A percentile compares a stretch with the other conserved stretches of the same genome.
Evolutionary conservation across 1,284 basidiomycete species (phyloP).

Genomic region (Coriolopsis trogii): DNA sequence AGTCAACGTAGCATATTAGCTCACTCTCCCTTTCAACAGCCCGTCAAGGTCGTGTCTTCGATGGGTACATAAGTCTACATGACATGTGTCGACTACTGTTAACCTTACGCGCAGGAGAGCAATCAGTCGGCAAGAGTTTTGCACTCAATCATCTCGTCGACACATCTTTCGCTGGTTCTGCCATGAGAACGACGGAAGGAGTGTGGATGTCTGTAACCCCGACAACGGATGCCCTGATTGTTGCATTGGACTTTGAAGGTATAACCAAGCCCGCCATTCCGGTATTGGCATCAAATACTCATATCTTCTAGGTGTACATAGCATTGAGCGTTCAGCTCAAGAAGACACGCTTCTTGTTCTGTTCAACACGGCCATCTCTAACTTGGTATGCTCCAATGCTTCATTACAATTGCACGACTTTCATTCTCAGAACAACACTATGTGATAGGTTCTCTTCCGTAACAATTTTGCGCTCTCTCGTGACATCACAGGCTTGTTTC

Average conservation of each 20-base stretch:
- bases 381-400: slow-evolving; percentile 43
- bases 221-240: slow-evolving; percentile 53
- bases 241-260: slow-evolving; percentile 70
- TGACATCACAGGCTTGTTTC: slow-evolving; percentile 61
- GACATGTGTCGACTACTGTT: neutral
- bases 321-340: slow-evolving; percentile 63
- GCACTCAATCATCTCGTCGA: slow-evolving; percentile 64
- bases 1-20: neutral
- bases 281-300: neutral
- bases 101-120: slow-evolving; percentile 43
- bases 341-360: slow-evolving; percentile 65
- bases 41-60: slow-evolving; percentile 64
- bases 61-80: slow-evolving; percentile 47
- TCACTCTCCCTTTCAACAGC: slow-evolving; percentile 38
- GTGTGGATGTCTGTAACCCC: slow-evolving; percentile 73
- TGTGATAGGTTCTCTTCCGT: slow-evolving; percentile 59
- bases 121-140: slow-evolving; percentile 67
- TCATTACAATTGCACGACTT: neutral
- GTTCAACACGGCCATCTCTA: slow-evolving; percentile 68
- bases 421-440: neutral
- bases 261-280: neutral
- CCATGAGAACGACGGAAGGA: slow-evolving; percentile 69
- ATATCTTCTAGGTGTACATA: slow-evolving; percentile 52
- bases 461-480: slow-evolving; percentile 66
- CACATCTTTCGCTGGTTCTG: slow-evolving; percentile 67